Evolutionary conservation across 148 eudicot genomes (phyloP), one percentile per base, ranked within the genome.

Genomic region (Vaccinium corymbosum): DNA sequence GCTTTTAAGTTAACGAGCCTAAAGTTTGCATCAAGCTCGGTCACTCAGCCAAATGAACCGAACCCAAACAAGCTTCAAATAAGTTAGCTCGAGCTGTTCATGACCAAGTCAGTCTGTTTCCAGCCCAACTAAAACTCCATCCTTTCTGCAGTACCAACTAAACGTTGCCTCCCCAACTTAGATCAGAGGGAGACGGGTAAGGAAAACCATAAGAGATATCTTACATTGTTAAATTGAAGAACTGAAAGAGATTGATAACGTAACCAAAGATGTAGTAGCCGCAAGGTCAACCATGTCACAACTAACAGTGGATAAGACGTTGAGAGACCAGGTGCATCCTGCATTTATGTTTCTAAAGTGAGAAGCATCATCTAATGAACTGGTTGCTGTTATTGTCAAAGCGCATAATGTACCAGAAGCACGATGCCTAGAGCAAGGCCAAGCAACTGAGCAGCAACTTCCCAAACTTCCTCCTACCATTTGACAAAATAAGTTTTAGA

Each of bases 381-480:
- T 79, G 27, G 77, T 73, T 46, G 19, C 52, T 12, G 35, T n/a
- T 84, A 32, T 22, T 35, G 6, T 73, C 55, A 76, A 22, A 57
- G 35, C 20, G 79, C 83, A 86, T 14, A 25, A 74, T 80, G 52
- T 88, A 97, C 99, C 90, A 97, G 91, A 83, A 93, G 87, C 82
- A 93, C 77, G 87, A 97, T 92, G 80, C 98, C 99, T 5, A 97
- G 85, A 88, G 88, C 93, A 85, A 97, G 98, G 83, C 99, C 99
- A 88, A 97, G 27, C 84, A 97, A 91, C 89, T 97, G 98, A 74
- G 99, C 99, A 89, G 91, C 84, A 68, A 97, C 99, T 86, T 95
- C 99, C 99, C 99, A 97, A 61, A 97, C 99, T 90, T 97, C 98
- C 88, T 97, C 99, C 99, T 97, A 42, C 53, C 68, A 83, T 72